Percentiles rank a stretch among this genome's conserved stretches.
Conservation (phyloP, 2,329 filamentous ascomycete species). For the Calonectria henricotiae region DNA sequence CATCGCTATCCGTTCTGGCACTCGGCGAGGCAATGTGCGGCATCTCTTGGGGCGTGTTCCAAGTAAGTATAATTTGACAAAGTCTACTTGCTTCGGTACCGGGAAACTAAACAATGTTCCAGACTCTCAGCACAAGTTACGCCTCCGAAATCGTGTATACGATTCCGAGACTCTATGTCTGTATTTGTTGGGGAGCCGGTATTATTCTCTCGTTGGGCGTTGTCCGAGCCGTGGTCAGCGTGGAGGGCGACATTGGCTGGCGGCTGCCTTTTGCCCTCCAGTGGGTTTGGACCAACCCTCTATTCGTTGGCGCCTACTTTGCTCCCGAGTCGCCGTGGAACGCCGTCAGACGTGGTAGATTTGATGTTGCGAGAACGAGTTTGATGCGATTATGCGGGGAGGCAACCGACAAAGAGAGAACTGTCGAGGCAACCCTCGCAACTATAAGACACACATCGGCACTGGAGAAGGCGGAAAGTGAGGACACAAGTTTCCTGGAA, state of each 20-base stretch:
- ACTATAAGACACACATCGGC: constrained; percentile 44
- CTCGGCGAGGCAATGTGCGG: constrained; percentile 57
- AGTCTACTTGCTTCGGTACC: background rate
- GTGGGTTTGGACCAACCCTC: constrained; percentile 55
- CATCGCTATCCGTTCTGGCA: constrained; percentile 57
- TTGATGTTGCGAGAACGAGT: constrained; percentile 49
- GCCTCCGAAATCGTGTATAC: constrained; percentile 60
- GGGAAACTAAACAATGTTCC: background rate
- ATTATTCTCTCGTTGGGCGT: constrained; percentile 62
- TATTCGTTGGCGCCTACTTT: constrained; percentile 52
- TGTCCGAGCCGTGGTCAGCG: constrained; percentile 56
- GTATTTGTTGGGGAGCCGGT: constrained; percentile 63
- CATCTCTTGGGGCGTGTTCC: constrained; percentile 57
- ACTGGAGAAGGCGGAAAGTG: constrained; percentile 58
- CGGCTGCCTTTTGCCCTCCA: constrained; percentile 59
- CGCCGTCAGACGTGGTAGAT: constrained; percentile 52
- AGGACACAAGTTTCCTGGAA: constrained; percentile 59
- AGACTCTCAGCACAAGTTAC: constrained; percentile 63
- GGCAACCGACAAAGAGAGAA: constrained; percentile 45
- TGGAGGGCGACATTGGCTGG: constrained; percentile 57
- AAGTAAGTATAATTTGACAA: constrained; percentile 26
- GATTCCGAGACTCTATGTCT: constrained; percentile 60
- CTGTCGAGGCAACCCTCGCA: constrained; percentile 47
- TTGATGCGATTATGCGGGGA: constrained; percentile 50
- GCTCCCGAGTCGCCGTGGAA: constrained; percentile 55